Evolutionary conservation across 164 flowering plant species (phyloP), one percentile per base, ranked within the genome.

Genomic region (Nymphaea thermarum): DNA sequence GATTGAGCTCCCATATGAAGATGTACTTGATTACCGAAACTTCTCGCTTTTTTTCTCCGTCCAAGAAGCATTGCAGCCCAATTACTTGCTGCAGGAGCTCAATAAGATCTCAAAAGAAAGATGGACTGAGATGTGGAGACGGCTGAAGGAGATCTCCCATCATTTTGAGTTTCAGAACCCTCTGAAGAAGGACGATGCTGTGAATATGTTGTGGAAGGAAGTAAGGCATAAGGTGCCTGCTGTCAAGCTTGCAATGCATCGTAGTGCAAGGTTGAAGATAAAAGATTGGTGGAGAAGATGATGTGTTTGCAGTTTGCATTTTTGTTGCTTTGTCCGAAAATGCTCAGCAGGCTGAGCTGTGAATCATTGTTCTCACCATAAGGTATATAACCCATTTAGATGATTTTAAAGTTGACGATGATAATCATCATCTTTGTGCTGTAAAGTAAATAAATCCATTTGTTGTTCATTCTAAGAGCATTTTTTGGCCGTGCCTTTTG

Each of bases 1-100:
- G 62, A 88, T 95, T 47, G 99, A 95, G 82, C 94, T 92, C 42
- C 99, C 99, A 25, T 95, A 65, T 69, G 99, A 95, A 78, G 87
- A 84, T 77, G 98, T 88, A 69, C 71, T 95, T 25, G 97, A 95
- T 81, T 95, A 95, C 73, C 68, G 74, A 6, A 74, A 85, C 44
- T 94, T 94, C 78, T 82, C 96, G 10, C 43, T 94, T 14, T 88
- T 94, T 82, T 90, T 94, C 82, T 91, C 99, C 0, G 75, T 78
- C 43, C 55, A 82, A 45, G 96, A 94, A 76, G 99, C 99, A 43
- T 51, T 84, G 61, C 69, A 73, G 72, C 96, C 93, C 0, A 83
- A 73, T 68, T 87, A 86, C 79, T 78, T 94, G 85, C 78, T 92
- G 12, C 67, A 70, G 53, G 71, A 82, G 77, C 96, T 94, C 36